A percentile compares a stretch with the other conserved stretches of the same genome.
Evolutionary conservation across 2,329 filamentous ascomycete genomes (phyloP).

Genomic region (Exophiala sp.): DNA sequence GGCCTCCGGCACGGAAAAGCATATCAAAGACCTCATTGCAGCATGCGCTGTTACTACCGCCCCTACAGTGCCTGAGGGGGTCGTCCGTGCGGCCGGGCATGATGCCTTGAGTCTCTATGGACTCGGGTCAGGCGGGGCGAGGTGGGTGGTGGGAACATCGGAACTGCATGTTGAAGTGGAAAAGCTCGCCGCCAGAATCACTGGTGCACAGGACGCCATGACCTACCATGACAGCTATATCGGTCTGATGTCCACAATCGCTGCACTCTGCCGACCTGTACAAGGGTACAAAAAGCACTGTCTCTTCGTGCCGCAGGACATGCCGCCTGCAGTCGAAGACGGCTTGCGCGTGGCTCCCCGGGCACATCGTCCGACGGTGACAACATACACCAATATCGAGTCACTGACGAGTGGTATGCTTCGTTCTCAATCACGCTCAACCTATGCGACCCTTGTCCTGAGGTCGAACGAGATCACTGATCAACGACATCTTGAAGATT

Average conservation of each 20-base stretch:
- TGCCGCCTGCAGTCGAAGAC: neutral
- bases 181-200: neutral
- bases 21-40: constrained; percentile 1
- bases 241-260: constrained; percentile 10
- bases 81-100: constrained; percentile 3
- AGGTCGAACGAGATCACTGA: neutral
- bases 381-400: neutral
- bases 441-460: neutral
- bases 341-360: constrained; percentile 5
- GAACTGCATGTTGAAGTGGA: constrained; percentile 10
- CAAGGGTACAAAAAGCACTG: constrained; percentile 7
- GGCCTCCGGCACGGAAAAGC: neutral
- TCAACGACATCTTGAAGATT: no score
- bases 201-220: neutral
- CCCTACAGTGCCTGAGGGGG: neutral
- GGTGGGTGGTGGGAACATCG: constrained; percentile 10
- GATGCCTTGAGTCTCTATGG: constrained; percentile 1
- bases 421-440: neutral
- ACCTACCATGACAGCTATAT: constrained; percentile 9
- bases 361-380: neutral
- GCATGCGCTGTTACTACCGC: neutral
- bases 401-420: neutral
- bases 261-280: constrained; percentile 9
- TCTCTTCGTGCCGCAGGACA: constrained; percentile 1
- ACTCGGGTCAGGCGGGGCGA: constrained; percentile 6